Base-by-base conservation (phyloP, 768 basidiomycete genomes). In the Phylloporus sp. region DNA sequence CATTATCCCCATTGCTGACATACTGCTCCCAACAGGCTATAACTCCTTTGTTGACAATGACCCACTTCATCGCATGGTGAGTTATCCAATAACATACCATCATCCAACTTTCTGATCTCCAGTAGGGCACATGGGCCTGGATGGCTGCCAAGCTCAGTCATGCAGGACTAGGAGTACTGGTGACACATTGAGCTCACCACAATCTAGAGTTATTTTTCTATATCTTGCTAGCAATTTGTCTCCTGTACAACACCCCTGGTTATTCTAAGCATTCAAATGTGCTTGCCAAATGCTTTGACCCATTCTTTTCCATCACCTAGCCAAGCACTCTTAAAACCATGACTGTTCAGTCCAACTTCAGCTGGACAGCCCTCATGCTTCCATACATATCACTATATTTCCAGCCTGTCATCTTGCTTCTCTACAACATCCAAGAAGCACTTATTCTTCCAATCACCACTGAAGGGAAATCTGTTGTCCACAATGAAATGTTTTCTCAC, bases 121-220 rank as follows among this genome's bases (percentile, higher is more conserved):
- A 27, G 49, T 51, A 48, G 28, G 39, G 39, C 7, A 40, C 15
- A 9, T 23, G 47, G 47, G 8, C 22, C 3, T 40, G 28, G 38
- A 40, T 58, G 47, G 50, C 49, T 2, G 23, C 36, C 1, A 28
- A 59, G n/a, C 46, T 57, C 12, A 46, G 44, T 22, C 34, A 39
- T 8, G 13, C 34, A 12, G 49, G 32, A 2, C 28, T 49, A 0
- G 22, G 46, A 6, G 29, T 23, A 3, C 49, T 46, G 2, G 46
- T 57, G 16, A 6, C 26, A 2, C 57, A 58, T 38, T 1, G 11
- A 20, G 27, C 3, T 1, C 22, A 35, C 23, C 54, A 56, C 13
- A 44, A 55, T 8, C 41, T 60, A 1, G 46, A 60, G 12, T 58
- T 46, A 3, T 45, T 60, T 6, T 57, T 53, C n/a, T 55, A 60